Base-by-base conservation (phyloP, 208 protist genomes). In the Acanthamoeba rhysodes region DNA sequence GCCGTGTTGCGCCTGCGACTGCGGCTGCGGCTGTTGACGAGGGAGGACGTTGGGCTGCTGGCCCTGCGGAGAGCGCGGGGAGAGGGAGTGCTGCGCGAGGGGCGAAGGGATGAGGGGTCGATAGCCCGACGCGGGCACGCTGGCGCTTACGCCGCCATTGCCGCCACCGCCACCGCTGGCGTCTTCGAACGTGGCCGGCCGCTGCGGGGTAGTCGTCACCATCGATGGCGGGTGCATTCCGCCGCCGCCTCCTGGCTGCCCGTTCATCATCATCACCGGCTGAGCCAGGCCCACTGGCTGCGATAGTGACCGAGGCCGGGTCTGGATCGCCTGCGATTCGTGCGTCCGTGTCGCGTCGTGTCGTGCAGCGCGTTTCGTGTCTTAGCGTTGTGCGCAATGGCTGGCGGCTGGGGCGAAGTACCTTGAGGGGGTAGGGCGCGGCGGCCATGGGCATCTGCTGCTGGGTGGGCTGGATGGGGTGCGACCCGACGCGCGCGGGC, bases 31-130 rank as follows among this genome's bases (percentile, higher is more conserved):
- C 74, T 84, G 74, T 8, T 87, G 78, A 14, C 78, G 78, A 34
- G 78, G n/a, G 20, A 78, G 70, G 78, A 55, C 5, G 37, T 53
- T 53, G 16, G 78, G 27, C 50, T 55, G 78, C n/a, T 87, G 78
- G 78, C 50, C 29, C 48, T 87, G 78, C 50, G 78, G 78, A 10
- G 78, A 87, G 37, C 78, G 37, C 9, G 78, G 78, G 12, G 78
- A 87, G 24, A 87, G 78, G 16, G 78, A 87, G 27, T 87, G 78
- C 45, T 85, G 76, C 48, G 76, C 76, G 10, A 85, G 76, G 12
- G 76, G 76, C 76, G 76, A 85, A 9, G 76, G 41, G 22, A 85
- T 85, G 76, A 85, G 76, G 1, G 76, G 76, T 32, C 76, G 37
- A 57, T 85, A 85, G 29, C 32, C 70, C 12, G 29, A 10, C 70